Percentiles rank a stretch among this genome's conserved stretches.
Conservation (phyloP, 1,139 yeast species). For the Yamadazyma pseudoaaseri region DNA sequence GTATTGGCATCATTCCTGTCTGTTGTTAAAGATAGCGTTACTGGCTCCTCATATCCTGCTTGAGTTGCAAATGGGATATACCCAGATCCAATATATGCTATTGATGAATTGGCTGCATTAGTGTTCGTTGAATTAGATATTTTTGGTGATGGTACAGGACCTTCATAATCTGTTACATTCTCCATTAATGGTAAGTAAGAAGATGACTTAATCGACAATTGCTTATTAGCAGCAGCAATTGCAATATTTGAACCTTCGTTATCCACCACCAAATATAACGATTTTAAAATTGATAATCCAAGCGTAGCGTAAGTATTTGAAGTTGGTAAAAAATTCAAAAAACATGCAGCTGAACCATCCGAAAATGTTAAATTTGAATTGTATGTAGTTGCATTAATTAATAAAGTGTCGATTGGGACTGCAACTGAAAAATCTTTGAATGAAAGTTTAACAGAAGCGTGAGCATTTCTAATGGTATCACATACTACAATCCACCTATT, state of each 20-base stretch:
- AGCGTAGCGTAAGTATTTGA: conserved; percentile 54
- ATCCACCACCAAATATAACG: conserved; percentile 66
- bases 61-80: conserved; percentile 39
- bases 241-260: conserved; percentile 59
- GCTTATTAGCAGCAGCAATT: conserved; percentile 28
- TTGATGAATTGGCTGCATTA: conserved; percentile 12
- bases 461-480: conserved; percentile 28
- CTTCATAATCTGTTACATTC: not conserved
- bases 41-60: conserved; percentile 13
- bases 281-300: conserved; percentile 61
- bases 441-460: conserved; percentile 55
- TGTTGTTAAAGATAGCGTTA: conserved; percentile 21
- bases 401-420: conserved; percentile 53
- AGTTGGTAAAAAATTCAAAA: conserved; percentile 53
- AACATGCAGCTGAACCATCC: conserved; percentile 62
- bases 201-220: conserved; percentile 9
- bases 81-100: conserved; percentile 29
- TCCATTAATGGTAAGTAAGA: conserved; percentile 10
- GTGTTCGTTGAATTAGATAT: not conserved
- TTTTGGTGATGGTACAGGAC: not conserved
- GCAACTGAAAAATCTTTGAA: conserved; percentile 53
- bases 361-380: conserved; percentile 43
- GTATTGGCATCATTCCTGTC: conserved; percentile 15
- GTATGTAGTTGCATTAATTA: conserved; percentile 38
- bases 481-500: conserved; percentile 71